Conservation (phyloP, 176 grass and related monocot genomes). For the Melocanna baccifera region DNA sequence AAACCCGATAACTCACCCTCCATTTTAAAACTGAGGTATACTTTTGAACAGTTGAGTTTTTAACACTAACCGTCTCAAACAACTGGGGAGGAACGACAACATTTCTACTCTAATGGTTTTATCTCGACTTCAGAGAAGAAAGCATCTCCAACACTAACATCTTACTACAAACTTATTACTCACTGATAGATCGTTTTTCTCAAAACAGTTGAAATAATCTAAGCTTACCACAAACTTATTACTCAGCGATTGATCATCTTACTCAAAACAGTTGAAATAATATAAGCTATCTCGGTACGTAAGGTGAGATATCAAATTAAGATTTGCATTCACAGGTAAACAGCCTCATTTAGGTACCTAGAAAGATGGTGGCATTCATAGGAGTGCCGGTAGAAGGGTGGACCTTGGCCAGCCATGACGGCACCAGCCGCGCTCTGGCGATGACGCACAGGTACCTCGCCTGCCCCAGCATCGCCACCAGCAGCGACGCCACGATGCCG, state of each 20-base stretch:
- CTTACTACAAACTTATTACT: too few relatives aligned
- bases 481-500: constrained; percentile 80
- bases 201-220: too few relatives aligned
- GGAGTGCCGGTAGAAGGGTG: constrained; percentile 77
- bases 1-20: neutral
- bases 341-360: constrained; percentile 43
- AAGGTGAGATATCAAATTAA: neutral
- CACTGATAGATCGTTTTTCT: too few relatives aligned
- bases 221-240: too few relatives aligned
- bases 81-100: neutral
- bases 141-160: too few relatives aligned
- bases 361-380: constrained; percentile 81
- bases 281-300: too few relatives aligned
- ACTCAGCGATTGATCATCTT: too few relatives aligned
- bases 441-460: constrained; percentile 95
- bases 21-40: neutral
- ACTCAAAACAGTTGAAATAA: too few relatives aligned
- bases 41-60: neutral
- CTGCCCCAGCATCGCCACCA: constrained; percentile 93
- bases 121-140: too few relatives aligned
- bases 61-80: neutral
- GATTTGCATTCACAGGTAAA: neutral
- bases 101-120: neutral
- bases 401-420: constrained; percentile 78
- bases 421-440: constrained; percentile 70